A percentile compares a stretch with the other conserved stretches of the same genome.
Conservation (phyloP, 169 alveolate species). For the Theileria annulata region DNA sequence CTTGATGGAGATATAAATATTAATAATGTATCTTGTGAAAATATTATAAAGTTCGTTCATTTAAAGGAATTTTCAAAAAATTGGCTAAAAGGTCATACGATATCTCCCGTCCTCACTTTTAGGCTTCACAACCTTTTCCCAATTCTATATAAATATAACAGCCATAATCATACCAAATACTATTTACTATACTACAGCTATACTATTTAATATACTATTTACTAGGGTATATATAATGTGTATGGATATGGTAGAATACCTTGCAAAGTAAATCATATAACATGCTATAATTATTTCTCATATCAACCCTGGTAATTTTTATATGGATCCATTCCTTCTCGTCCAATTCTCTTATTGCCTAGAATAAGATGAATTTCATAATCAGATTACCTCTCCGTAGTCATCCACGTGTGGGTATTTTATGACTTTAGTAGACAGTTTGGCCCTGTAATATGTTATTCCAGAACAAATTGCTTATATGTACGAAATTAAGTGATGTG, state of each 20-base stretch:
- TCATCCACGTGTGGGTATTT: conserved; percentile 84
- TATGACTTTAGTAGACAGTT: conserved; percentile 83
- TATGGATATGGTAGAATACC: conserved; percentile 21
- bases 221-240: too few species aligned
- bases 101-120: conserved; percentile 80
- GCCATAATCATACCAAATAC: too few species aligned
- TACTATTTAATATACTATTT: not conserved
- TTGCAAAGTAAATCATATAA: conserved; percentile 84
- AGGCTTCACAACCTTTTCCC: conserved; percentile 86
- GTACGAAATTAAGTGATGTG: not conserved
- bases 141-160: conserved; percentile 60
- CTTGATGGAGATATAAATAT: not conserved
- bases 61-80: conserved; percentile 17
- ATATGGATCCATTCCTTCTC: conserved; percentile 87
- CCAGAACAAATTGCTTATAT: not conserved
- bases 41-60: conserved; percentile 14
- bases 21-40: not conserved
- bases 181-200: not conserved
- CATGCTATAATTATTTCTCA: conserved; percentile 87
- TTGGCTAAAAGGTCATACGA: conserved; percentile 75
- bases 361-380: not conserved
- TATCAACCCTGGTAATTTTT: conserved; percentile 84
- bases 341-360: conserved; percentile 85
- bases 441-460: conserved; percentile 69
- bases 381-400: conserved; percentile 73